Conservation (phyloP, 768 basidiomycete species). For the Fibroporia radiculosa region DNA sequence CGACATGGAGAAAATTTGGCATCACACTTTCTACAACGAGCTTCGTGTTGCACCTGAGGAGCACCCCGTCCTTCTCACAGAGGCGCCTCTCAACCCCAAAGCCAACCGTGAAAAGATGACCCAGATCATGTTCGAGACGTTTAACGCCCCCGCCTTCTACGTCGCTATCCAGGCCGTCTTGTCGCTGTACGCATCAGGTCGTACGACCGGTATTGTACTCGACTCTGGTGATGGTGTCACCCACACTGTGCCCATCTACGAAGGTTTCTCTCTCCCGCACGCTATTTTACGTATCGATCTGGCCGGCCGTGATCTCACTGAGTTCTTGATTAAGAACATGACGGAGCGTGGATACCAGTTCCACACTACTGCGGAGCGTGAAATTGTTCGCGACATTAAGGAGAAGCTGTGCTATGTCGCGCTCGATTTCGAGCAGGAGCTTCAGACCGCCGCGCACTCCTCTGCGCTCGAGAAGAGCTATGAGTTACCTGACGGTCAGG, state of each 20-base stretch:
- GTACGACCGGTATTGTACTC: constrained; percentile 68
- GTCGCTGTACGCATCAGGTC: constrained; percentile 65
- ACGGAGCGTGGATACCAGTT: constrained; percentile 58
- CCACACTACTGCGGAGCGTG: constrained; percentile 52
- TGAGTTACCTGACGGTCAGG: constrained; percentile 63
- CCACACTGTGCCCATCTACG: constrained; percentile 70
- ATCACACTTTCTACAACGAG: constrained; percentile 83
- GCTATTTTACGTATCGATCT: constrained; percentile 62
- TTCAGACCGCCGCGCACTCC: constrained; percentile 59
- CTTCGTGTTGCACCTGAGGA: constrained; percentile 90
- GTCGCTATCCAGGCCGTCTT: constrained; percentile 89
- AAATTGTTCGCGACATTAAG: constrained; percentile 64
- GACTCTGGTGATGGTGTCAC: constrained; percentile 71
- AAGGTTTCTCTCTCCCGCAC: constrained; percentile 63
- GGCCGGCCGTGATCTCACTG: constrained; percentile 60
- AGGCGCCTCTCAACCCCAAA: constrained; percentile 90
- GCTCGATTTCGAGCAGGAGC: constrained; percentile 66
- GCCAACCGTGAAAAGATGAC: constrained; percentile 93
- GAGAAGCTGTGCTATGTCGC: constrained; percentile 81
- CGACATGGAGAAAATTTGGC: constrained; percentile 74
- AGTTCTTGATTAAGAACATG: constrained; percentile 45
- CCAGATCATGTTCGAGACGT: constrained; percentile 96
- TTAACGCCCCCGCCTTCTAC: constrained; percentile 90
- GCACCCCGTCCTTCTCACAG: constrained; percentile 87
- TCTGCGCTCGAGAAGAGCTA: constrained; percentile 65